phyloP scores from a whole-genome alignment of 495 filamentous ascomycete genomes.

The Aspergillus indologenus region DNA sequence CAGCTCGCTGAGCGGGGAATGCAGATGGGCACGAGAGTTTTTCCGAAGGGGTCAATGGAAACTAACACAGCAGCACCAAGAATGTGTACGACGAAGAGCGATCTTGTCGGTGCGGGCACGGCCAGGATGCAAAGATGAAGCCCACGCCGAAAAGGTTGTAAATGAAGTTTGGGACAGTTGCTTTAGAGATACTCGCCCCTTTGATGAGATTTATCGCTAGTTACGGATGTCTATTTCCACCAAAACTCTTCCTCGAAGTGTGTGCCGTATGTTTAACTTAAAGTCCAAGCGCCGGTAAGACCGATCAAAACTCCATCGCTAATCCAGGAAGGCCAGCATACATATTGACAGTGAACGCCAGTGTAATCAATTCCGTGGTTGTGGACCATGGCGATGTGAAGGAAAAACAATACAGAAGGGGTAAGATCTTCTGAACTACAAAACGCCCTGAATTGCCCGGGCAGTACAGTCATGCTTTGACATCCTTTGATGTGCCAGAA shows the following conservation, averaged over 20 bases:
- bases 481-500: slow-evolving; percentile 41
- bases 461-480: slow-evolving; percentile 29
- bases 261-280: not conserved
- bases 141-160: slow-evolving; percentile 80
- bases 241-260: not conserved
- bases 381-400: slow-evolving; percentile 1
- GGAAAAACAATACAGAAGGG: slow-evolving; percentile 19
- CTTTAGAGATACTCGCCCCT: slow-evolving; percentile 88
- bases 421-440: slow-evolving; percentile 25
- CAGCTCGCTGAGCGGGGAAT: slow-evolving; percentile 88
- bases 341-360: not conserved
- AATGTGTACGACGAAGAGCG: slow-evolving; percentile 81
- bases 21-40: slow-evolving; percentile 84
- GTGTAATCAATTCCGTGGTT: not conserved
- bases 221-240: not conserved
- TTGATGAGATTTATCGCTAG: slow-evolving; percentile 94
- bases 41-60: slow-evolving; percentile 80
- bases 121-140: slow-evolving; percentile 79
- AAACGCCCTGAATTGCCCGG: slow-evolving; percentile 20
- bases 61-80: slow-evolving; percentile 86
- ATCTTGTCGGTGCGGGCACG: slow-evolving; percentile 69
- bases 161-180: slow-evolving; percentile 98
- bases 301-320: not conserved
- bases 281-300: not conserved
- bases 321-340: not conserved